Evolutionary conservation across 1,284 basidiomycete genomes (phyloP).

Genomic region (Ceratobasidium sp.): DNA sequence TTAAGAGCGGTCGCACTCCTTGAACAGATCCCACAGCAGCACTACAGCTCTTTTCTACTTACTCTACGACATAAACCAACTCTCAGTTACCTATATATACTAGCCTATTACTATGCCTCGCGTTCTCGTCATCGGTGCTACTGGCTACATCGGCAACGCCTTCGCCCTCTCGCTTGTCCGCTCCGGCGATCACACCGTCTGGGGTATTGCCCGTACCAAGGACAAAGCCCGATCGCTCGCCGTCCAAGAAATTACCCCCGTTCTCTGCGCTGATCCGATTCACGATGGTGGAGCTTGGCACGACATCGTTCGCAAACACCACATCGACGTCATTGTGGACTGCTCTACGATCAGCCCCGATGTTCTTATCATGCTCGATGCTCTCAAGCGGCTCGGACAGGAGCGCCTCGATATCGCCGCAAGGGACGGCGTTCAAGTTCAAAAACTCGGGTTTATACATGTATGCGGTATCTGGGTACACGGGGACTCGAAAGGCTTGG

Average conservation of each 20-base stretch:
- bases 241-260: slow-evolving; percentile 5
- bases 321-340: slow-evolving; percentile 21
- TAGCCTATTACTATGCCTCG: not conserved
- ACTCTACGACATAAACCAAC: not conserved
- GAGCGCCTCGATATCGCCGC: slow-evolving; percentile 2
- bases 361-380: not conserved
- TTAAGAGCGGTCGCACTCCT: too few relatives aligned
- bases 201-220: slow-evolving; percentile 8
- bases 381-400: slow-evolving; percentile 15
- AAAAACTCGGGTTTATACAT: slow-evolving; percentile 19
- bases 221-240: slow-evolving; percentile 9
- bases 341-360: not conserved
- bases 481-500: not conserved
- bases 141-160: slow-evolving; percentile 16
- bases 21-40: not conserved
- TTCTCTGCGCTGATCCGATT: slow-evolving; percentile 4
- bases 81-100: not conserved
- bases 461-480: slow-evolving; percentile 8
- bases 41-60: not conserved
- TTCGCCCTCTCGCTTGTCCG: slow-evolving; percentile 14
- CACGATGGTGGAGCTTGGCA: not conserved
- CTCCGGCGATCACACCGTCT: slow-evolving; percentile 18
- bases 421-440: not conserved
- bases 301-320: slow-evolving; percentile 8
- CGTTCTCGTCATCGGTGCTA: not conserved